These are phyloP conservation scores for Aspergillus texensis DNA, from an alignment of 2,329 filamentous ascomycete species.

Conservation along the genomic window DNA sequence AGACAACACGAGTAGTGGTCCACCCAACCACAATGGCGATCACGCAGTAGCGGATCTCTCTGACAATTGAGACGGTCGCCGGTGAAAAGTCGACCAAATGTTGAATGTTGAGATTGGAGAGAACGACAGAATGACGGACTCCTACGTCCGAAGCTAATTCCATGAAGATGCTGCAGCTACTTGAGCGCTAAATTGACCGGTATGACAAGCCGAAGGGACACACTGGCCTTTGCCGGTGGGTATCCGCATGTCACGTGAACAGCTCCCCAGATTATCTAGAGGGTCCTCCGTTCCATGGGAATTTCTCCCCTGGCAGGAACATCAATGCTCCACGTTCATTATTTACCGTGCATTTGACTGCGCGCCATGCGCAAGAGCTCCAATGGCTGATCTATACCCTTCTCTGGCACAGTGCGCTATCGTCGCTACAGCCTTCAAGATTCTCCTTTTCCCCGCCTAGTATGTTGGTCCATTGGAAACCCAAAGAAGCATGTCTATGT, in stretches of 20 bases:
- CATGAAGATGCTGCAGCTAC: constrained; percentile 28
- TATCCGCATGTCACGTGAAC: constrained; percentile 20
- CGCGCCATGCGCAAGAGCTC: constrained; percentile 28
- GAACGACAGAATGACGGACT: constrained; percentile 50
- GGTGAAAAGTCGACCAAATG: constrained; percentile 56
- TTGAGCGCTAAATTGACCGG: constrained; percentile 1
- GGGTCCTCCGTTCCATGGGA: constrained; percentile 9
- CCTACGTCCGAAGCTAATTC: constrained; percentile 44
- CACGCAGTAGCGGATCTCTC: constrained; percentile 54
- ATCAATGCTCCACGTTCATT: neutral
- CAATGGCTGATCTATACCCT: constrained; percentile 80
- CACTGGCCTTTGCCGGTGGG: constrained; percentile 20
- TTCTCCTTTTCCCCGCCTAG: constrained; percentile 93
- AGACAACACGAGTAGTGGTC: constrained; percentile 43
- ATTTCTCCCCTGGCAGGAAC: neutral
- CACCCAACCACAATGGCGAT: constrained; percentile 54
- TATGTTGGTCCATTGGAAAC: constrained; percentile 54
- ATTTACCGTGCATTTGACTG: constrained; percentile 8
- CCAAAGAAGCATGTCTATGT: constrained; percentile 4
- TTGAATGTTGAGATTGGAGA: constrained; percentile 48
- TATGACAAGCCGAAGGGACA: constrained; percentile 16
- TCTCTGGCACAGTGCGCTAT: constrained; percentile 87
- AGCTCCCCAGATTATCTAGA: constrained; percentile 15
- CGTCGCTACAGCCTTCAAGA: constrained; percentile 83
- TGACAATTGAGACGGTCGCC: constrained; percentile 51